phyloP scores from a whole-genome alignment of 2,329 filamentous ascomycete genomes.

The Phaeophleospora eucalypticola region DNA sequence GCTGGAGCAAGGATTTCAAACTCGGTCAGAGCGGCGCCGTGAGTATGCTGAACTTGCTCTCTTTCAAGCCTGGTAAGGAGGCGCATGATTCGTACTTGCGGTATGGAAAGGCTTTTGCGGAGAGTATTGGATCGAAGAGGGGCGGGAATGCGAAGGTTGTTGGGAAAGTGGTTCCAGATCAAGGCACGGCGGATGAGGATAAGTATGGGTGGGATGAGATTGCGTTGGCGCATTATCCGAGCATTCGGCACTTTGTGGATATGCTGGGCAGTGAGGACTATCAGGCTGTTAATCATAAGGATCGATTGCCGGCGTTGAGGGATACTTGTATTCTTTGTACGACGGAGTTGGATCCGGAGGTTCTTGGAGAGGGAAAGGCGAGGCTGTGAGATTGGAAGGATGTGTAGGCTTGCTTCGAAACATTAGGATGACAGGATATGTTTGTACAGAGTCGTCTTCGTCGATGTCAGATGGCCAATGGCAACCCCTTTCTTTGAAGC shows the following conservation, averaged over 20 bases:
- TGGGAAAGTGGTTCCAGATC: conserved; percentile 50
- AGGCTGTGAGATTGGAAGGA: background rate
- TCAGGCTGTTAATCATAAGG: conserved; percentile 53
- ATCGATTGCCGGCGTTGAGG: conserved; percentile 43
- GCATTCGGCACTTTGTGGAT: conserved; percentile 58
- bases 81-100: conserved; percentile 51
- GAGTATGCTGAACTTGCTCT: conserved; percentile 61
- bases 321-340: conserved; percentile 38
- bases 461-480: too few species aligned
- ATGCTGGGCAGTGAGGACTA: conserved; percentile 58
- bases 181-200: conserved; percentile 24
- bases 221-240: conserved; percentile 62
- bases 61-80: conserved; percentile 49
- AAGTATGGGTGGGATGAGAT: conserved; percentile 56
- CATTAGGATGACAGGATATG: too few species aligned
- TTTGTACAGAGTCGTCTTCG: too few species aligned
- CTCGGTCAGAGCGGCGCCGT: conserved; percentile 43
- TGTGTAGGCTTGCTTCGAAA: too few species aligned
- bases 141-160: conserved; percentile 61
- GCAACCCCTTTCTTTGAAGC: too few species aligned
- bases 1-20: conserved; percentile 46
- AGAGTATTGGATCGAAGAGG: conserved; percentile 46
- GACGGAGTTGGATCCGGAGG: conserved; percentile 32
- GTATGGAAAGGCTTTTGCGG: conserved; percentile 54
- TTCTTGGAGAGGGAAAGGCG: conserved; percentile 4